Conservation (phyloP, 2,329 filamentous ascomycete genomes). For the Exutisphaerella laricina region DNA sequence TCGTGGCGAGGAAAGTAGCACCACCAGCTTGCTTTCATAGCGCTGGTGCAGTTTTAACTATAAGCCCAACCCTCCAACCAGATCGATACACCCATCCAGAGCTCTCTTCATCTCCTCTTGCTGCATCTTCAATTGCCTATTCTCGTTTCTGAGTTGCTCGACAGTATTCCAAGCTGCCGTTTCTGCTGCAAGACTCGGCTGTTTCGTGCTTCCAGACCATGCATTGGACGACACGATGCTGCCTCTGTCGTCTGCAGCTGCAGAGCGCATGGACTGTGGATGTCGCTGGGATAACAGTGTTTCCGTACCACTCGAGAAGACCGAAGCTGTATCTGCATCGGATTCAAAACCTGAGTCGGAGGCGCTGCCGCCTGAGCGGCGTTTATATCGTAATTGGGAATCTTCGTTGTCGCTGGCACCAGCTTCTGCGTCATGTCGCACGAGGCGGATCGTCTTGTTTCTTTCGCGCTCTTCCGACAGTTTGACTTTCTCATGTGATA, state of each 20-base stretch:
- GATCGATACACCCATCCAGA: conserved; percentile 52
- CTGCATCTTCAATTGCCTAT: conserved; percentile 47
- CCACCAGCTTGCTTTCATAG: too few species aligned
- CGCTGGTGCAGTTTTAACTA: too few species aligned
- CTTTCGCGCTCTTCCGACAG: conserved; percentile 31
- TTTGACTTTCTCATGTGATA: conserved; percentile 43
- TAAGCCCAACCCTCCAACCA: conserved; percentile 36
- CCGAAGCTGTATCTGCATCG: conserved; percentile 48
- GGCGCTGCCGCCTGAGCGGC: conserved; percentile 30
- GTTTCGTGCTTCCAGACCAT: conserved; percentile 30
- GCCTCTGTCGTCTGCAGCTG: conserved; percentile 20
- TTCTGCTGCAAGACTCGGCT: conserved; percentile 33
- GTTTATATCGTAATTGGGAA: conserved; percentile 20
- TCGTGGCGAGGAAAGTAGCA: too few species aligned
- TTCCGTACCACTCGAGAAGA: conserved; percentile 39
- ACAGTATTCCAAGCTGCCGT: conserved; percentile 50
- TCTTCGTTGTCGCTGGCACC: conserved; percentile 18
- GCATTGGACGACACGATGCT: conserved; percentile 1
- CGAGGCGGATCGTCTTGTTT: conserved; percentile 19
- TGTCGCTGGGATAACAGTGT: conserved; percentile 31
- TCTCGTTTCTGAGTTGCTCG: conserved; percentile 48
- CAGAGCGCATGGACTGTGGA: conserved; percentile 25
- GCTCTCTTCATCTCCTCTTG: conserved; percentile 50
- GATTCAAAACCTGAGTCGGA: conserved; percentile 57
- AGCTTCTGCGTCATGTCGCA: conserved; percentile 17